Conservation (phyloP, 257 asterid species). For the Solanum appendiculatum region DNA sequence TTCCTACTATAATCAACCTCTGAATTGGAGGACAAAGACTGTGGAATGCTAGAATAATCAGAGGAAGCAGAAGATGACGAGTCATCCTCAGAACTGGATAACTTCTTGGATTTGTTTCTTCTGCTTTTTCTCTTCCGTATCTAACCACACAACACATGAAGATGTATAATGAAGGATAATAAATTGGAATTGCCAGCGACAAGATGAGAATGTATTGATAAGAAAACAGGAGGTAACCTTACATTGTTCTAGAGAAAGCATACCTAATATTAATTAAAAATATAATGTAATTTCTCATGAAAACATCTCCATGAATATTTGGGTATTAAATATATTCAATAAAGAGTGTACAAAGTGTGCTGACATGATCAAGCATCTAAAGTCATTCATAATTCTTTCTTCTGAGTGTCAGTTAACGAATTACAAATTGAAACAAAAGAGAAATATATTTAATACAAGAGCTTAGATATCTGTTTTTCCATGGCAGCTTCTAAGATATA, state of each 20-base stretch:
- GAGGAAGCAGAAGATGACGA: constrained; percentile 37
- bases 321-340: background rate
- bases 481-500: background rate
- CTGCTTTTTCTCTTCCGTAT: constrained; percentile 45
- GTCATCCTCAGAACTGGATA: constrained; percentile 25
- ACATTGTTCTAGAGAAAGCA: background rate
- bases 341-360: background rate
- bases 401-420: background rate
- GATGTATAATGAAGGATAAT: background rate
- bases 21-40: constrained; percentile 34
- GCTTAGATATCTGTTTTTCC: background rate
- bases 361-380: background rate
- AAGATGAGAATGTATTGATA: background rate
- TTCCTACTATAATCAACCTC: constrained; percentile 32
- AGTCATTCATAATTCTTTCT: background rate
- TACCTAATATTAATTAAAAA: background rate
- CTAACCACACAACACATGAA: constrained; percentile 12
- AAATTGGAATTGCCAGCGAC: background rate
- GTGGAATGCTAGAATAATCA: constrained; percentile 34
- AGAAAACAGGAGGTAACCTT: background rate
- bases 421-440: background rate
- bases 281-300: background rate
- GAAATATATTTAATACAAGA: background rate
- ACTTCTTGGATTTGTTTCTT: constrained; percentile 47
- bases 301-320: background rate